Evolutionary conservation across 2,329 filamentous ascomycete species (phyloP).

Genomic region (Colletotrichum sp.): DNA sequence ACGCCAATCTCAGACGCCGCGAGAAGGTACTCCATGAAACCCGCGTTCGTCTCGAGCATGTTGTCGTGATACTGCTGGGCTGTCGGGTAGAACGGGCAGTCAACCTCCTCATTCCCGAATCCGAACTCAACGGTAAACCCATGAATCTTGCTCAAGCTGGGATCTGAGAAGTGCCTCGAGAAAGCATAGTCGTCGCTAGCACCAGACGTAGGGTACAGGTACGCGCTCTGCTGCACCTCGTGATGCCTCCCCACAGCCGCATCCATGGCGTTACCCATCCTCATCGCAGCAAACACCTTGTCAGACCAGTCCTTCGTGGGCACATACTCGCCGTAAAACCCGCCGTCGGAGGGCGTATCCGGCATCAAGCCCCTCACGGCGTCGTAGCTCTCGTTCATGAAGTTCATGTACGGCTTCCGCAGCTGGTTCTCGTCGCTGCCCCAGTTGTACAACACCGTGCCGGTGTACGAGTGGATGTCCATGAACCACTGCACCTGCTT

Average conservation of each 20-base stretch:
- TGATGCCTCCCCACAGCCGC: constrained; percentile 41
- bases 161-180: constrained; percentile 44
- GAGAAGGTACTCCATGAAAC: constrained; percentile 51
- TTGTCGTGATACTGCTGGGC: constrained; percentile 45
- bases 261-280: constrained; percentile 44
- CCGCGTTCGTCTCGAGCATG: constrained; percentile 48
- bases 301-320: constrained; percentile 36
- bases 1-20: constrained; percentile 20
- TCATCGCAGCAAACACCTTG: constrained; percentile 34
- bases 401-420: constrained; percentile 50
- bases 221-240: constrained; percentile 39
- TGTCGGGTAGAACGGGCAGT: constrained; percentile 52
- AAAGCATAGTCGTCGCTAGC: constrained; percentile 52
- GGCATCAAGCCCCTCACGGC: constrained; percentile 52
- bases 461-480: constrained; percentile 61
- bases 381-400: constrained; percentile 57
- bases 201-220: constrained; percentile 51
- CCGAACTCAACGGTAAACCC: constrained; percentile 55
- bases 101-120: constrained; percentile 33
- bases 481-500: constrained; percentile 60
- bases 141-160: constrained; percentile 40
- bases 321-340: constrained; percentile 51
- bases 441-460: constrained; percentile 56
- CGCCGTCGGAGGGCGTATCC: constrained; percentile 33
- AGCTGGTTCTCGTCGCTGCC: constrained; percentile 59